phyloP scores from a whole-genome alignment of 768 basidiomycete species.

The Chiua virens region DNA sequence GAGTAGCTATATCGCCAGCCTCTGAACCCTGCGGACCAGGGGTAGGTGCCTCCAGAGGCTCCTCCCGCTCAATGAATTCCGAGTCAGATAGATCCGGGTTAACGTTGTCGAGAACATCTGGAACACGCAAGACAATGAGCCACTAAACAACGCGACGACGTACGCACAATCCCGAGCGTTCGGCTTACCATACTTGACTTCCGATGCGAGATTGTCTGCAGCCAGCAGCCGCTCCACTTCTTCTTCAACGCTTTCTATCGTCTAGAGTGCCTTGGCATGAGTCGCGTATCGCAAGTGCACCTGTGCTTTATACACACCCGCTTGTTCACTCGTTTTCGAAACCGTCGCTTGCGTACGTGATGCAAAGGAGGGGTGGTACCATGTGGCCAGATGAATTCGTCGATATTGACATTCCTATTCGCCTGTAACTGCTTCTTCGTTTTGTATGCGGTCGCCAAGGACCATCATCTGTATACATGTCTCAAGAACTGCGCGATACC shows the following conservation, averaged over 20 bases:
- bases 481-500: constrained; percentile 11
- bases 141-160: no score
- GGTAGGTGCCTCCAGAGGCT: constrained; percentile 61
- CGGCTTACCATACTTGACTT: constrained; percentile 72
- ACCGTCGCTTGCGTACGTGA: constrained; percentile 87
- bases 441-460: constrained; percentile 71
- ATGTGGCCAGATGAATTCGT: constrained; percentile 97
- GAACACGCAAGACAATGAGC: constrained; percentile 1
- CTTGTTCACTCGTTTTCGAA: constrained; percentile 85
- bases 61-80: constrained; percentile 74
- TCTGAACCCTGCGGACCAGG: constrained; percentile 71
- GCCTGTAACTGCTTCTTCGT: constrained; percentile 62
- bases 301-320: constrained; percentile 47
- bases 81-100: constrained; percentile 90
- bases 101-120: constrained; percentile 86
- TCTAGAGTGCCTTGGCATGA: constrained; percentile 44
- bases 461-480: constrained; percentile 78
- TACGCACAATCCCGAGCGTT: no score
- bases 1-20: constrained; percentile 60
- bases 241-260: constrained; percentile 92
- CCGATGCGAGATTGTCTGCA: constrained; percentile 70
- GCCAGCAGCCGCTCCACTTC: constrained; percentile 87
- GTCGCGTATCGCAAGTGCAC: background rate
- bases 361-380: constrained; percentile 93
- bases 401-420: constrained; percentile 78